Evolutionary conservation across 2,329 filamentous ascomycete genomes (phyloP).

Genomic region (Karstenula rhodostoma): DNA sequence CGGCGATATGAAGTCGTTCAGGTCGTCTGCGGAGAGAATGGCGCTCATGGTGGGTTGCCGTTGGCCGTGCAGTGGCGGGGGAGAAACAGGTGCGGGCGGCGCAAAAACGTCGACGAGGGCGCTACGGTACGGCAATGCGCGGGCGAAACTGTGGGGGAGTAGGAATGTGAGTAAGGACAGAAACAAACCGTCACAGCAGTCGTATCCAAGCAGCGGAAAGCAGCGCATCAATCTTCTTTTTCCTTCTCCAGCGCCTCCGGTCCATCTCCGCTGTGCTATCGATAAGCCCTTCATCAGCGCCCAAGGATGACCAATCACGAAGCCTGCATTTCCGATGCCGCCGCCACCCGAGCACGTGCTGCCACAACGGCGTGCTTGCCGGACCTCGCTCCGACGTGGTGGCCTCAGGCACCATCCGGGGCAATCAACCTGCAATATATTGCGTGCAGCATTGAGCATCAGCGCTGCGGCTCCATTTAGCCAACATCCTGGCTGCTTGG

Average conservation of each 20-base stretch:
- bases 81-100: constrained; percentile 19
- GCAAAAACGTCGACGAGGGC: constrained; percentile 10
- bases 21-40: constrained; percentile 93
- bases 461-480: constrained; percentile 40
- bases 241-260: constrained; percentile 14
- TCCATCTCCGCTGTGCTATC: constrained; percentile 34
- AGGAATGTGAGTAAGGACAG: constrained; percentile 19
- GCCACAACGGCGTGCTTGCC: constrained; percentile 5
- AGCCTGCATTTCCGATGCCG: constrained; percentile 35
- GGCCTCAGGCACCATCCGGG: constrained; percentile 15
- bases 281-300: constrained; percentile 34
- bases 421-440: constrained; percentile 30
- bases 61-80: constrained; percentile 22
- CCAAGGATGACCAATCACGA: constrained; percentile 15
- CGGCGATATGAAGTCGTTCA: constrained; percentile 99
- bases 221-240: constrained; percentile 17
- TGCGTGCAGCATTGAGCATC: constrained; percentile 19
- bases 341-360: constrained; percentile 26
- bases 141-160: not conserved
- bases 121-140: not conserved
- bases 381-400: constrained; percentile 12
- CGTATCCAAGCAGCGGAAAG: constrained; percentile 13
- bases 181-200: constrained; percentile 31
- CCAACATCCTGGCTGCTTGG: constrained; percentile 24
- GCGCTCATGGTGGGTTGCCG: constrained; percentile 75